A percentile compares a stretch with the other conserved stretches of the same genome.
phyloP scores from a whole-genome alignment of 331 rosid species.

The Spiraea crenata region DNA sequence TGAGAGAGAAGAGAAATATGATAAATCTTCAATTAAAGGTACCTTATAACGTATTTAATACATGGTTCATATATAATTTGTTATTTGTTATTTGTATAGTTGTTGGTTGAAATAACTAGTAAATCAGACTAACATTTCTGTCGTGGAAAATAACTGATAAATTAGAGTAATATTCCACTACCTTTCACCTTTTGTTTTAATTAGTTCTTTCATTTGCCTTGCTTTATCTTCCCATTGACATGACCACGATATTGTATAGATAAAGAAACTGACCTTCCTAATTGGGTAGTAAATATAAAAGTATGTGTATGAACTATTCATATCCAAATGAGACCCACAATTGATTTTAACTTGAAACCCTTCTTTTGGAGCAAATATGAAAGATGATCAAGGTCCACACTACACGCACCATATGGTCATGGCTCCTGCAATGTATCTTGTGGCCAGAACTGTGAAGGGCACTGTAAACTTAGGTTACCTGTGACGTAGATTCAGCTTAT shows the following conservation, averaged over 20 bases:
- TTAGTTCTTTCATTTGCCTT: not conserved
- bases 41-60: constrained; percentile 8
- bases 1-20: constrained; percentile 67
- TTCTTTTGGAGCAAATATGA: not conserved
- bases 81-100: not conserved
- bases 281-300: not conserved
- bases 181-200: not conserved
- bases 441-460: too few relatives aligned
- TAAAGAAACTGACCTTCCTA: not conserved
- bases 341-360: not conserved
- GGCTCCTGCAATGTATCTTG: too few relatives aligned
- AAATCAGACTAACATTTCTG: not conserved
- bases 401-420: not conserved
- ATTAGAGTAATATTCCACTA: not conserved
- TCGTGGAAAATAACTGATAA: not conserved
- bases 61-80: not conserved
- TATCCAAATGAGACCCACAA: not conserved
- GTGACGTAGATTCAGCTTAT: not conserved
- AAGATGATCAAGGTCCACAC: not conserved
- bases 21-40: constrained; percentile 76
- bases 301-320: not conserved
- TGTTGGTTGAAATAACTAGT: not conserved
- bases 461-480: not conserved
- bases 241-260: too few relatives aligned
- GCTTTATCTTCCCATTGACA: not conserved